Conservation (phyloP, 257 asterid genomes). For the Solanum arcanum region DNA sequence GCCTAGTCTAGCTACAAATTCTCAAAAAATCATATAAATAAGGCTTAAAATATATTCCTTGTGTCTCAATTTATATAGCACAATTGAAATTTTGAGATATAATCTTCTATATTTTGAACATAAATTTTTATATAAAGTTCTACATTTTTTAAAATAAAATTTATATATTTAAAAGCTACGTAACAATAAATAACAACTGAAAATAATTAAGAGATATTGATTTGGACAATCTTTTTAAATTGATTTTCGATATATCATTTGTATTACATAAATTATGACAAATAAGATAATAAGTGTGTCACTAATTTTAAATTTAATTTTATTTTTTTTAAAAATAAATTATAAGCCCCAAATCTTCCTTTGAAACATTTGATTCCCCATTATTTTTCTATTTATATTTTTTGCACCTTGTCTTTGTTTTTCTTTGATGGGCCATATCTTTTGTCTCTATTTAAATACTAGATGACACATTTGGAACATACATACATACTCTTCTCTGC, state of each 20-base stretch:
- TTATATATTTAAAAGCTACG: not conserved
- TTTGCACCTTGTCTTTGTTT: not conserved
- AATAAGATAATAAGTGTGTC: not conserved
- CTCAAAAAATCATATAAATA: not conserved
- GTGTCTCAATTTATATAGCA: not conserved
- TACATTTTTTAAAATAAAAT: too few relatives aligned
- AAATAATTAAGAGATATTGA: not conserved
- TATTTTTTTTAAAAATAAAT: too few relatives aligned
- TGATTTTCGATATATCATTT: not conserved
- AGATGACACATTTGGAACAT: not conserved
- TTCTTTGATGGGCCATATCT: not conserved
- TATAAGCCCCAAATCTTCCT: not conserved
- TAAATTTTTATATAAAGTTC: not conserved
- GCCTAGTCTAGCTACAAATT: not conserved
- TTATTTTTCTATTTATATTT: not conserved
- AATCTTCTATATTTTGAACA: not conserved
- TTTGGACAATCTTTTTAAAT: not conserved
- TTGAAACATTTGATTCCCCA: not conserved
- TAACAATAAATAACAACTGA: not conserved
- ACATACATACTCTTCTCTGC: not conserved
- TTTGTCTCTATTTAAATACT: slow-evolving; percentile 3
- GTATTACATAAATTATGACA: not conserved
- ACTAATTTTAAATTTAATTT: not conserved
- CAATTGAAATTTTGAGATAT: not conserved
- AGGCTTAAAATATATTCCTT: not conserved